Evolutionary conservation across 108 stramenopile genomes (phyloP).

Genomic region (Cylindrotheca closterium): DNA sequence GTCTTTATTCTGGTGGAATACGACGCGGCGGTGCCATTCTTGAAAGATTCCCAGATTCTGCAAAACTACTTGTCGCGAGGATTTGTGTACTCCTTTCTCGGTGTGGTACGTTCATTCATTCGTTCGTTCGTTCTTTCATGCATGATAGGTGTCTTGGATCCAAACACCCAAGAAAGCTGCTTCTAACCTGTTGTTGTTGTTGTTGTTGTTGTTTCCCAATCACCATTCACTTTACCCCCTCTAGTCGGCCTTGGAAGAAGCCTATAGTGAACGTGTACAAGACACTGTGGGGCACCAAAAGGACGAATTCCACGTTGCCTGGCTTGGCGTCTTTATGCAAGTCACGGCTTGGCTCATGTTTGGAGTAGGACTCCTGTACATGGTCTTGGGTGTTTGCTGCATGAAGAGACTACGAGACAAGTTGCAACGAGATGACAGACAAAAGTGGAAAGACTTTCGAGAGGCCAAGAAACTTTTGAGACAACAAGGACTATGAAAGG

Average conservation of each 20-base stretch:
- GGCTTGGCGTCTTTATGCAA: conserved; percentile 58
- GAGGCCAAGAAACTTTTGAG: conserved; percentile 46
- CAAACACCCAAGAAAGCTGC: neutral
- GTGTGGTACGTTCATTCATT: conserved; percentile 68
- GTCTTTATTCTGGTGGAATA: conserved; percentile 62
- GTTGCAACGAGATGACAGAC: conserved; percentile 39
- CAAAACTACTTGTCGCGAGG: conserved; percentile 55
- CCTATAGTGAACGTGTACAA: conserved; percentile 55
- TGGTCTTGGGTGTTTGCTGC: conserved; percentile 68
- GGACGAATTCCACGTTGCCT: conserved; percentile 34
- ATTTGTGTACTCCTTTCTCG: conserved; percentile 80
- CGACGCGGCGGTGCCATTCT: conserved; percentile 35
- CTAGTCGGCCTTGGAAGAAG: conserved; percentile 48
- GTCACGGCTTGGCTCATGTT: conserved; percentile 60
- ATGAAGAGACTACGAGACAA: conserved; percentile 62
- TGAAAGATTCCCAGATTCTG: conserved; percentile 34
- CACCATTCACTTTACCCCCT: too few species aligned
- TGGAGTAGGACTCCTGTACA: conserved; percentile 53
- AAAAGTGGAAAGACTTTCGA: conserved; percentile 49
- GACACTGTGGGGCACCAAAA: conserved; percentile 34
- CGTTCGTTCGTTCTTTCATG: too few species aligned
- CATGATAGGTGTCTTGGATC: too few species aligned
- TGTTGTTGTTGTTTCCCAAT: neutral
- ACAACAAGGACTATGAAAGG: too few species aligned
- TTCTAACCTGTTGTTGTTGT: conserved; percentile 2